Base-by-base conservation (phyloP, 2,329 filamentous ascomycete genomes). In the Penicillium thymicola region DNA sequence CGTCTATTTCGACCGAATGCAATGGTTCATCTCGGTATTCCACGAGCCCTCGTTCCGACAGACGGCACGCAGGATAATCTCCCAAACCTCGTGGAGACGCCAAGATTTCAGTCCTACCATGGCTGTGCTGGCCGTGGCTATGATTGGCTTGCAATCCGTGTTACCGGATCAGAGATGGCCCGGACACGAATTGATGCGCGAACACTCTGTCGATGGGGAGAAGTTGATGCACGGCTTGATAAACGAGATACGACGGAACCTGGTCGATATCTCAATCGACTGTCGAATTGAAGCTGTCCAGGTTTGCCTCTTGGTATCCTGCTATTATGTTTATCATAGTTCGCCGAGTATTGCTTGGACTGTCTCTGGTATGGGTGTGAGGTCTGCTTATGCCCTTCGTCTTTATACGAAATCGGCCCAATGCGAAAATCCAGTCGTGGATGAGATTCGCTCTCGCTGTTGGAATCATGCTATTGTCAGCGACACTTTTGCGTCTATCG, bases 381-480 rank as follows among this genome's bases (percentile, higher is more conserved):
- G 61, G 23, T 55, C 58, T n/a, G 63, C 61, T 7, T 61, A 63
- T 49, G 63, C 59, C 2, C 59, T 66, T 10, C 60, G 54, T 34
- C 51, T 65, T n/a, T 61, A 65, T 45, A 62, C 54, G 3, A 47
- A 51, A 13, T 45, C 60, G 4, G 28, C 51, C 2, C 38, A 40
- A 5, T 50, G 30, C 18, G 53, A 49, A 5, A 47, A 42, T 49
- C 51, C 54, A 6, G 47, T 63, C 13, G 51, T 59, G 21, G 54
- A 54, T 69, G 65, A 71, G 54, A 60, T 70, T 34, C 62, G 68
- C 10, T 62, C 63, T n/a, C 64, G 69, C 2, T 68, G 64, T 38
- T 71, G 69, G 69, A 70, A 69, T 41, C 67, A 71, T 38, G 45
- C 68, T 46, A 65, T 64, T 10, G 63, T 70, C 1, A 54, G 59